Evolutionary conservation across 306 rosid genomes (phyloP).

Genomic region (Ammopiptanthus mongolicus): DNA sequence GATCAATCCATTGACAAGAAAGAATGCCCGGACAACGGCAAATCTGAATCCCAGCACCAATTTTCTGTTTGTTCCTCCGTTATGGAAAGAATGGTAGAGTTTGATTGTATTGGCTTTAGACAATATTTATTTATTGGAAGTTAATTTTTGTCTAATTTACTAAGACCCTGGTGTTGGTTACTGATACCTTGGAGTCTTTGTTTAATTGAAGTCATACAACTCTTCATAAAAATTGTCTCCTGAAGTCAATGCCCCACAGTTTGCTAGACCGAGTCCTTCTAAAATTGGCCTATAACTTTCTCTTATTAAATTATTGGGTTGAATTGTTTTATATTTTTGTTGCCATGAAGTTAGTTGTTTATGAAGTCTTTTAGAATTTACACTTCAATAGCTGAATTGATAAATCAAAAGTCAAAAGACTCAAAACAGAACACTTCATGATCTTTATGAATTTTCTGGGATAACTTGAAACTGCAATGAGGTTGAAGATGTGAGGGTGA

Average conservation of each 20-base stretch:
- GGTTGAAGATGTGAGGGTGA: neutral
- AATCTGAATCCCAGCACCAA: constrained; percentile 26
- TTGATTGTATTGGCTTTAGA: neutral
- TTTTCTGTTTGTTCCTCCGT: constrained; percentile 24
- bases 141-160: constrained; percentile 6
- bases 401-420: neutral
- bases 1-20: constrained; percentile 28
- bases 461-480: neutral
- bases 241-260: neutral
- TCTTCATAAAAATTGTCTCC: neutral
- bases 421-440: neutral
- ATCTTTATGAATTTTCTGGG: neutral
- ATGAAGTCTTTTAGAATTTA: neutral
- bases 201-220: neutral
- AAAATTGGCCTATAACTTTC: neutral
- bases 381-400: neutral
- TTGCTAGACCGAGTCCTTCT: neutral
- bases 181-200: neutral
- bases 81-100: constrained; percentile 36
- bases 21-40: constrained; percentile 27
- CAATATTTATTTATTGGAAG: neutral
- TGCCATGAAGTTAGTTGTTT: neutral
- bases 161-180: neutral
- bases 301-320: neutral
- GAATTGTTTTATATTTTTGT: neutral